phyloP scores from a whole-genome alignment of 768 basidiomycete genomes.

The Sarcodon sp. region DNA sequence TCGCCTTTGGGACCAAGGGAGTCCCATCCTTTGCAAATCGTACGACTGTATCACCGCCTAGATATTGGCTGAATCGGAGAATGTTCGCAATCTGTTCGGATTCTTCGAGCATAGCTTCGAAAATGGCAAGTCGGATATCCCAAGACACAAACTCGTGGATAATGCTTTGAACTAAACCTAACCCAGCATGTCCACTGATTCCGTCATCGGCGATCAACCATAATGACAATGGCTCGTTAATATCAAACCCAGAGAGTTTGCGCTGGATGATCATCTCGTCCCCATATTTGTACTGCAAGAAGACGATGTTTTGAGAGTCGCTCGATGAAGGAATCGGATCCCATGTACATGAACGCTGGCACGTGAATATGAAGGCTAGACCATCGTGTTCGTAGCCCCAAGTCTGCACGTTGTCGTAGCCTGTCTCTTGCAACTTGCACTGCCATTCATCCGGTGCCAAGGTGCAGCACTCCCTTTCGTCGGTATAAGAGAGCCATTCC shows the following conservation, averaged over 20 bases:
- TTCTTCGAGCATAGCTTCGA: conserved; percentile 5
- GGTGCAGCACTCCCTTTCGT: not conserved
- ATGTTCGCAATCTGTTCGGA: not conserved
- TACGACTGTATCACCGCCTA: not conserved
- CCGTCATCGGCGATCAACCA: conserved; percentile 19
- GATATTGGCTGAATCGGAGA: not conserved
- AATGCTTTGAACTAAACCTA: conserved; percentile 18
- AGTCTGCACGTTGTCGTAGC: not conserved
- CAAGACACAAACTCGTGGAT: conserved; percentile 18
- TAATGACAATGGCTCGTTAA: conserved; percentile 6
- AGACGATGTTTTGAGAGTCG: not conserved
- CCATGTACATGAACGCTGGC: not conserved
- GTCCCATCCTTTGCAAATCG: not conserved
- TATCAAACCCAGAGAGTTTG: conserved; percentile 5
- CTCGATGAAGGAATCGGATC: not conserved
- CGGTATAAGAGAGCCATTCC: not conserved
- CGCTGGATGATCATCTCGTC: conserved; percentile 10
- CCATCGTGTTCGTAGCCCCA: not conserved
- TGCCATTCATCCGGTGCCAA: not conserved
- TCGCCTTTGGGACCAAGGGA: not conserved
- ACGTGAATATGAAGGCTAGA: not conserved
- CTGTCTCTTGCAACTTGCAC: not conserved
- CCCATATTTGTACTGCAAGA: conserved; percentile 7
- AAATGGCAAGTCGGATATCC: conserved; percentile 16
- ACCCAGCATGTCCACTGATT: conserved; percentile 16